phyloP scores from a whole-genome alignment of 2,329 filamentous ascomycete species.

The Aspergillus felis region DNA sequence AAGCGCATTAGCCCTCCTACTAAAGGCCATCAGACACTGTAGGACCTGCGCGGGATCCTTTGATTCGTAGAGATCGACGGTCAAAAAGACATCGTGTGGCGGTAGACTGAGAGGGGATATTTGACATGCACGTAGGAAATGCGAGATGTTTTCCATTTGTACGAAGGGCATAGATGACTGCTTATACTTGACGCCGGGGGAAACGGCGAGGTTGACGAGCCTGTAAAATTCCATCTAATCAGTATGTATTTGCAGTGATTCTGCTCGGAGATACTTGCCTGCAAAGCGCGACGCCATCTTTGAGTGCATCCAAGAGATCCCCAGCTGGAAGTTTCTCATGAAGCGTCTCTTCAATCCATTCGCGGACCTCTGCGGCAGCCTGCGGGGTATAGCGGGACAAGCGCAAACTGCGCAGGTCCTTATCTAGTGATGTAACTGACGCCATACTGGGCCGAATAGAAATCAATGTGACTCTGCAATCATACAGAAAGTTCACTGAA shows the following conservation, averaged over 20 bases:
- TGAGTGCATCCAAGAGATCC: slow-evolving; percentile 80
- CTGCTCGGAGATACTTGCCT: slow-evolving; percentile 56
- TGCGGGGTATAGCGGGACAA: slow-evolving; percentile 88
- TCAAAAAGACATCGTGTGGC: slow-evolving; percentile 93
- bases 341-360: slow-evolving; percentile 81
- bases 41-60: slow-evolving; percentile 96
- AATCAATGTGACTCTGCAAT: not conserved
- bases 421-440: slow-evolving; percentile 88
- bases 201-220: slow-evolving; percentile 74
- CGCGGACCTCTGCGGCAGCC: slow-evolving; percentile 76
- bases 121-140: slow-evolving; percentile 88
- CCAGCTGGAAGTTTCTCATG: slow-evolving; percentile 66
- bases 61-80: slow-evolving; percentile 89
- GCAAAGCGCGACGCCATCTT: slow-evolving; percentile 90
- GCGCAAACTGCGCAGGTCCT: slow-evolving; percentile 90
- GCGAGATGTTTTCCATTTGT: slow-evolving; percentile 99
- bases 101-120: slow-evolving; percentile 78
- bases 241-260: not conserved
- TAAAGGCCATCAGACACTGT: slow-evolving; percentile 89
- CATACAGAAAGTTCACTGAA: not conserved
- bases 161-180: slow-evolving; percentile 94
- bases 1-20: slow-evolving; percentile 71
- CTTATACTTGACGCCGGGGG: slow-evolving; percentile 83
- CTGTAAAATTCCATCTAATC: slow-evolving; percentile 44
- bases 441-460: slow-evolving; percentile 61